Conservation (phyloP, 2,329 filamentous ascomycete species). For the Talaromyces sp. region DNA sequence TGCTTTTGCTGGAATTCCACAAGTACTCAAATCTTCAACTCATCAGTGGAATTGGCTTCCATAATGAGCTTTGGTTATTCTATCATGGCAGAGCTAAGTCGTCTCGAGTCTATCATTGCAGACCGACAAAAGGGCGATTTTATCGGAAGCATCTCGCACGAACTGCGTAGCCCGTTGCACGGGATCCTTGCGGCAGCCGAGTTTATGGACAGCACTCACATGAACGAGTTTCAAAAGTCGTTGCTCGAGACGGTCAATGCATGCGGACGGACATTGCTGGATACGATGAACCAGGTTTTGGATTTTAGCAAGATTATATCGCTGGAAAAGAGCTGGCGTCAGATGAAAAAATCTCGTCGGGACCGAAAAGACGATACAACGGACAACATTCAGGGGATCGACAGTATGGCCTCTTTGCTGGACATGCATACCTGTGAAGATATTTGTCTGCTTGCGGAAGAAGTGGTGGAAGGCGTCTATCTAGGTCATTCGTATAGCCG, state of each 20-base stretch:
- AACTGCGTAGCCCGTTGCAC: conserved; percentile 38
- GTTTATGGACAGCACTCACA: conserved; percentile 33
- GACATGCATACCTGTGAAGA: conserved; percentile 34
- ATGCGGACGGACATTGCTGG: conserved; percentile 37
- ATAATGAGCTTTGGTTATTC: conserved; percentile 37
- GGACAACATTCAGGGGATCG: conserved; percentile 18
- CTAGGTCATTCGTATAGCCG: conserved; percentile 42
- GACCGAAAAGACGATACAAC: conserved; percentile 17
- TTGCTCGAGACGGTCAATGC: conserved; percentile 37
- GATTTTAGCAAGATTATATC: conserved; percentile 50
- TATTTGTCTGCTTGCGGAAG: conserved; percentile 45
- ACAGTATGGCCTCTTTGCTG: conserved; percentile 27
- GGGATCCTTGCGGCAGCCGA: conserved; percentile 39
- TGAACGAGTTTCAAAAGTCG: conserved; percentile 36
- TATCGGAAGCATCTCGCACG: conserved; percentile 40
- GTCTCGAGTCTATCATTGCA: conserved; percentile 37
- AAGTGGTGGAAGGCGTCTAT: conserved; percentile 52
- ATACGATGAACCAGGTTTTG: conserved; percentile 41
- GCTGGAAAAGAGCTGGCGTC: conserved; percentile 30
- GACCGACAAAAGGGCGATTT: conserved; percentile 41
- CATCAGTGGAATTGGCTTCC: conserved; percentile 34
- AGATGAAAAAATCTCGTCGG: conserved; percentile 24
- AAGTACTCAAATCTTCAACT: conserved; percentile 31
- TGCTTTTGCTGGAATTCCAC: conserved; percentile 40
- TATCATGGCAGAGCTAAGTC: conserved; percentile 39